Evolutionary conservation across 2,329 filamentous ascomycete species (phyloP).

Genomic region (Teratosphaeria zuluensis): DNA sequence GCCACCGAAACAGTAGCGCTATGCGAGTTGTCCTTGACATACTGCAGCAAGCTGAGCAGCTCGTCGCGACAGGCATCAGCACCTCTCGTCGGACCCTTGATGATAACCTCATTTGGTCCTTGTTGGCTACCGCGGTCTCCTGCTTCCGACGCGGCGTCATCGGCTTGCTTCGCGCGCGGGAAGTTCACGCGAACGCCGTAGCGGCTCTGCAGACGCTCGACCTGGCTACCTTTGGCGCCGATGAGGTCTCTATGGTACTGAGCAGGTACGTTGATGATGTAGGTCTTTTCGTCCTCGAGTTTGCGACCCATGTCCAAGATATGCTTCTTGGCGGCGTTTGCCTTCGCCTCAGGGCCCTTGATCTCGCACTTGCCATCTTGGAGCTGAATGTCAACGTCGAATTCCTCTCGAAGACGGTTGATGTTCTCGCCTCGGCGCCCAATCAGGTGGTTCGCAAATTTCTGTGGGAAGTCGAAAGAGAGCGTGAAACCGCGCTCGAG

Average conservation of each 20-base stretch:
- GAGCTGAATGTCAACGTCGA: conserved; percentile 73
- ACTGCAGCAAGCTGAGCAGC: conserved; percentile 79
- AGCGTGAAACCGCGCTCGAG: conserved; percentile 82
- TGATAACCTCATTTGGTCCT: conserved; percentile 74
- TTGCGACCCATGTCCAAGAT: conserved; percentile 71
- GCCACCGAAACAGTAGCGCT: conserved; percentile 73
- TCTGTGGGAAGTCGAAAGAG: conserved; percentile 87
- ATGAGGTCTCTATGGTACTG: conserved; percentile 94
- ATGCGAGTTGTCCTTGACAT: conserved; percentile 77
- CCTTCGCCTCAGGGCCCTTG: conserved; percentile 91
- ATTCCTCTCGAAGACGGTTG: conserved; percentile 58
- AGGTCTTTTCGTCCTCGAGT: conserved; percentile 82
- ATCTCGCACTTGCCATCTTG: conserved; percentile 91
- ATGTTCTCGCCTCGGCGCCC: conserved; percentile 59
- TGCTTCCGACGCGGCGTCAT: conserved; percentile 54
- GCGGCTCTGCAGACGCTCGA: conserved; percentile 82
- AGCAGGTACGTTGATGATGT: conserved; percentile 79
- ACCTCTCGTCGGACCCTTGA: conserved; percentile 86
- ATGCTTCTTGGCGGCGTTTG: conserved; percentile 72
- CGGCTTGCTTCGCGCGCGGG: conserved; percentile 52
- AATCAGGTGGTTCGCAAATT: conserved; percentile 79
- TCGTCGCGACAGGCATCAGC: conserved; percentile 89
- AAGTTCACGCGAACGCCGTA: conserved; percentile 96
- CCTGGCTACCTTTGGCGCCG: conserved; percentile 74
- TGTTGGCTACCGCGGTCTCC: conserved; percentile 63